A percentile compares a stretch with the other conserved stretches of the same genome.
These are phyloP conservation scores for Paspalum notatum DNA, from an alignment of 176 grass and related monocot species.

Conservation along the genomic window DNA sequence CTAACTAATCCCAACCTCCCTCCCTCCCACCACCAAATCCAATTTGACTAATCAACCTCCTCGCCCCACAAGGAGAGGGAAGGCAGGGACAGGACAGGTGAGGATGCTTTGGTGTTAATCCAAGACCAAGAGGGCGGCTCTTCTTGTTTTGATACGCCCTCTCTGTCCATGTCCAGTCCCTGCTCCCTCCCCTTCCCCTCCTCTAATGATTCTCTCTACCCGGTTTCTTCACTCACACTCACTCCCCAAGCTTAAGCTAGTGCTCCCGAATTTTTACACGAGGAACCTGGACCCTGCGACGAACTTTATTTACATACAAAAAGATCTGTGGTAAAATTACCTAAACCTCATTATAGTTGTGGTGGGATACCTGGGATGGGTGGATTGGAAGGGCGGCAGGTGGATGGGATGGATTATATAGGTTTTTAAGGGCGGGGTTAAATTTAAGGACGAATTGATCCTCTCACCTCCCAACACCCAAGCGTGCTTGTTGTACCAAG, in stretches of 20 bases:
- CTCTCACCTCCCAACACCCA: no score
- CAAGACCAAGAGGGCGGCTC: conserved; percentile 11
- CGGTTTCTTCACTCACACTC: not conserved
- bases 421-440: conserved; percentile 41
- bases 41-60: conserved; percentile 38
- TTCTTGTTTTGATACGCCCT: conserved; percentile 2
- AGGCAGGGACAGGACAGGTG: conserved; percentile 14
- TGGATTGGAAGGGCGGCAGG: not conserved
- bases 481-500: no score
- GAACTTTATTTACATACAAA: conserved; percentile 74
- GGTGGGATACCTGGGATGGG: not conserved
- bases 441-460: conserved; percentile 48
- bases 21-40: conserved; percentile 47
- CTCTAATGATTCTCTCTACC: no score
- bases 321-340: conserved; percentile 58
- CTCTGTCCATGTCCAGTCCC: conserved; percentile 48
- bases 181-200: not conserved
- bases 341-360: conserved; percentile 53
- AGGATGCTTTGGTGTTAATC: conserved; percentile 25
- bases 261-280: conserved; percentile 65
- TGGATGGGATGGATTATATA: conserved; percentile 48
- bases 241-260: conserved; percentile 25
- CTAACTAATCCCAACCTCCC: conserved; percentile 50
- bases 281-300: conserved; percentile 44
- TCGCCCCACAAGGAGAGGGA: no score